Percentiles rank a stretch among this genome's conserved stretches.
phyloP scores from a whole-genome alignment of 768 basidiomycete species.

The Amanita jacksonii region DNA sequence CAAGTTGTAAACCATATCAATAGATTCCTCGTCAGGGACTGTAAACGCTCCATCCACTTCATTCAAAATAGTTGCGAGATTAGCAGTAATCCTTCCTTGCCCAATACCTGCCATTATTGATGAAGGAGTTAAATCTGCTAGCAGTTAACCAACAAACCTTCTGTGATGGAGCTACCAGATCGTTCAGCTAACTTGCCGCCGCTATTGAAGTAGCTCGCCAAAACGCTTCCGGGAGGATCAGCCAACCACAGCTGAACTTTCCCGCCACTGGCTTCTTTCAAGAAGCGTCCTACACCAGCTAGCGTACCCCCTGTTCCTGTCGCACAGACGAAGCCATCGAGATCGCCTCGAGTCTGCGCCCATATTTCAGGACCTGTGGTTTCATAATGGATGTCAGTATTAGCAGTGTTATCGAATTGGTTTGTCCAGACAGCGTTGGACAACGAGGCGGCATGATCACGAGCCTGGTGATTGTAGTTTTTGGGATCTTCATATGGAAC shows the following conservation, averaged over 20 bases:
- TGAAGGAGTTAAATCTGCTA: not conserved
- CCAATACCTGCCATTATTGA: slow-evolving; percentile 66
- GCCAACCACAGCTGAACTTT: slow-evolving; percentile 89
- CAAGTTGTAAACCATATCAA: slow-evolving; percentile 89
- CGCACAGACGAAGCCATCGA: slow-evolving; percentile 90
- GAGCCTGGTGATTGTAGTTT: slow-evolving; percentile 98
- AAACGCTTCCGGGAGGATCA: slow-evolving; percentile 92
- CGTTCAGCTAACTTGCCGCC: slow-evolving; percentile 74
- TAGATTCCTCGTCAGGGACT: slow-evolving; percentile 82
- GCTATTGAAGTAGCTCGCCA: slow-evolving; percentile 73
- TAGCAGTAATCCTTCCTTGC: slow-evolving; percentile 91
- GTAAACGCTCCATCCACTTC: slow-evolving; percentile 76
- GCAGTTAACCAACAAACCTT: slow-evolving; percentile 44
- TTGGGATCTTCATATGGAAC: slow-evolving; percentile 91
- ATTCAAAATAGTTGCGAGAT: slow-evolving; percentile 74
- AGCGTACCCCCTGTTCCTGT: slow-evolving; percentile 97
- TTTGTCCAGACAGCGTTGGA: slow-evolving; percentile 92
- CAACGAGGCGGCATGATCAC: slow-evolving; percentile 66
- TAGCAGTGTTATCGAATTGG: slow-evolving; percentile 96
- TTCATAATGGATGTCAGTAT: slow-evolving; percentile 77
- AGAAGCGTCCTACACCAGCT: slow-evolving; percentile 75
- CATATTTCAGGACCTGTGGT: slow-evolving; percentile 97
- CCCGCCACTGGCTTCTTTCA: slow-evolving; percentile 75
- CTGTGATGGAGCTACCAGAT: slow-evolving; percentile 82
- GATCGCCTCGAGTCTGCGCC: slow-evolving; percentile 68